phyloP scores from a whole-genome alignment of 2,329 filamentous ascomycete species.

The Sclerotinia nivalis region DNA sequence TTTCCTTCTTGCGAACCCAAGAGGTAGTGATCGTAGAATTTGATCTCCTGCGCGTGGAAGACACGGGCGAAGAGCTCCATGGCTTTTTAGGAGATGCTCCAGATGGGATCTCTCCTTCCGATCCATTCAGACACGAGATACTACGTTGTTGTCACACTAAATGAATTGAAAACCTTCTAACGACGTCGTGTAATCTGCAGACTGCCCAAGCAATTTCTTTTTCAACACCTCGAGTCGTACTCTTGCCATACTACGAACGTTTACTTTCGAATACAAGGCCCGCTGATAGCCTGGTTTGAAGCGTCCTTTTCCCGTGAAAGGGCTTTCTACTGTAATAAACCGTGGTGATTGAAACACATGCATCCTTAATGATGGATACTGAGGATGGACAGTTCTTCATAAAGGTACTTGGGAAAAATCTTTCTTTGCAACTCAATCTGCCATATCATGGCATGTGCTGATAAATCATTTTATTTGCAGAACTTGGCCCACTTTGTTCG shows the following conservation, averaged over 20 bases:
- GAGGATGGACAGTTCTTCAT: constrained; percentile 89
- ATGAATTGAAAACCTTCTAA: constrained; percentile 30
- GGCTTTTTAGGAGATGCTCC: constrained; percentile 15
- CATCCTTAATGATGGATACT: constrained; percentile 58
- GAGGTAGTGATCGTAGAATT: constrained; percentile 14
- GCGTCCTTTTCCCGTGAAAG: constrained; percentile 30
- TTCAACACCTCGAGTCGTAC: constrained; percentile 32
- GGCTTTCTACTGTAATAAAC: constrained; percentile 32
- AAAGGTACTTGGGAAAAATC: constrained; percentile 59
- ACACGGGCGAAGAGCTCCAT: constrained; percentile 21
- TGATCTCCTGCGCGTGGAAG: constrained; percentile 12
- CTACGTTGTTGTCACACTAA: constrained; percentile 22
- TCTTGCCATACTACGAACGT: constrained; percentile 26
- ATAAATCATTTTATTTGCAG: constrained; percentile 49
- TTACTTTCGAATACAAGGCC: constrained; percentile 35
- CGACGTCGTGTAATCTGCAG: constrained; percentile 35
- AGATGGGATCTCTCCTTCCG: constrained; percentile 22
- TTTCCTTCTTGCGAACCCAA: constrained; percentile 25
- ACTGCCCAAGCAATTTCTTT: constrained; percentile 30
- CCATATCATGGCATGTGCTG: constrained; percentile 22
- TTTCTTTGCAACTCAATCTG: neutral
- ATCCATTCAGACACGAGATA: constrained; percentile 9
- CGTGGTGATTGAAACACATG: constrained; percentile 44
- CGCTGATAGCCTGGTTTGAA: constrained; percentile 31
- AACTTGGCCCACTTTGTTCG: constrained; percentile 95